phyloP scores from a whole-genome alignment of 192 early-diverging fungal genomes.

The Podila epicladia region DNA sequence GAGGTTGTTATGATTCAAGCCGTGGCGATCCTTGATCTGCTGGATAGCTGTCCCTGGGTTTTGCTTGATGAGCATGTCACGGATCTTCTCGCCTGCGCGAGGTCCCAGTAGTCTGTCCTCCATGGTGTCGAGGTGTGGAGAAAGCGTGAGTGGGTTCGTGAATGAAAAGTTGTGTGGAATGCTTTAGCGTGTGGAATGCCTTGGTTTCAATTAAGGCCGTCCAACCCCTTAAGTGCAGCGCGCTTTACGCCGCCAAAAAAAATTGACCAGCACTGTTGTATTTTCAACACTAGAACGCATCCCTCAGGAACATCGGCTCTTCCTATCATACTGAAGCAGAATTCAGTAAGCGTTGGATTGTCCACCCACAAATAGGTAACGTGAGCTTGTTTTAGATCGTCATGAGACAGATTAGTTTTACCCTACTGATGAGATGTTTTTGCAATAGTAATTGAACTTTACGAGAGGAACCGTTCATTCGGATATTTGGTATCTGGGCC shows the following conservation, averaged over 20 bases:
- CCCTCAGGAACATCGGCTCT: conserved; percentile 16
- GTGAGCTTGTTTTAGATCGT: no score
- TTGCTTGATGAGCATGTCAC: conserved; percentile 50
- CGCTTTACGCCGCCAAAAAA: no score
- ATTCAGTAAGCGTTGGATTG: conserved; percentile 84
- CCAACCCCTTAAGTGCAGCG: no score
- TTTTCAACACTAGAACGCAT: neutral
- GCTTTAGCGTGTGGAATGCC: neutral
- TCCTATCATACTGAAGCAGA: conserved; percentile 85
- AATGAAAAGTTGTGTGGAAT: neutral
- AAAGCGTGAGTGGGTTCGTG: neutral
- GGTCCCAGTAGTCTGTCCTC: conserved; percentile 40
- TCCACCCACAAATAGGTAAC: no score
- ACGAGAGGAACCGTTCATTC: no score
- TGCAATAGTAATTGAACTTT: no score
- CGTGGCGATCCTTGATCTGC: conserved; percentile 32
- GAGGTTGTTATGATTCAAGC: conserved; percentile 44
- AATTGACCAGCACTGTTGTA: no score
- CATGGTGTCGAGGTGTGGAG: conserved; percentile 10
- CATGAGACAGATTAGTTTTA: no score
- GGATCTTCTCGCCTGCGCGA: conserved; percentile 48
- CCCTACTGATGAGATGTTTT: no score
- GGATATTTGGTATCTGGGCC: no score
- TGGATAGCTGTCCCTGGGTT: conserved; percentile 30
- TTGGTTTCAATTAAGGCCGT: neutral